phyloP scores from a whole-genome alignment of 768 basidiomycete genomes.

The Mycena belliarum region DNA sequence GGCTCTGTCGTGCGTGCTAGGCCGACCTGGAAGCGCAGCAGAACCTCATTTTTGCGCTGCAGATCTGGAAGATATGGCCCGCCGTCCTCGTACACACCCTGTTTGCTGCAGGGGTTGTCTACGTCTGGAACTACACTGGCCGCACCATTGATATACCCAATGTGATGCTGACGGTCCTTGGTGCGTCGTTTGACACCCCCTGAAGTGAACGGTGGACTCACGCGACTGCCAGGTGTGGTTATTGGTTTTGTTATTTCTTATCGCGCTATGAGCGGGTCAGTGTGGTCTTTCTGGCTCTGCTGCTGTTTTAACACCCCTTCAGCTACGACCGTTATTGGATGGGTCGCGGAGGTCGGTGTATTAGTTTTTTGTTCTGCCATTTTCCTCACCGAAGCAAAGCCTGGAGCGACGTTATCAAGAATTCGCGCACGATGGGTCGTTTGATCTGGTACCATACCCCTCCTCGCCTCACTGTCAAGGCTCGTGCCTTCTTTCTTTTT shows the following conservation, averaged over 20 bases:
- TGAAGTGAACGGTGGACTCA: background rate
- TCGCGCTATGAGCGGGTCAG: conserved; percentile 60
- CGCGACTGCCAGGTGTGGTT: conserved; percentile 40
- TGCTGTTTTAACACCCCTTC: background rate
- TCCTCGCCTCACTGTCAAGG: conserved; percentile 43
- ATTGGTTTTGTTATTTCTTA: conserved; percentile 70
- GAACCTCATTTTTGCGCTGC: background rate
- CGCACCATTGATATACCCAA: conserved; percentile 49
- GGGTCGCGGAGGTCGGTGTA: conserved; percentile 38
- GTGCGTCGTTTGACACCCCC: conserved; percentile 31
- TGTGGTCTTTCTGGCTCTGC: background rate
- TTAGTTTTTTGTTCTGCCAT: no score
- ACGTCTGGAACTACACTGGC: conserved; percentile 21
- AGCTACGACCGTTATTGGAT: conserved; percentile 69
- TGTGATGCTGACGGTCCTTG: conserved; percentile 62
- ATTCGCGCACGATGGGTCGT: conserved; percentile 48
- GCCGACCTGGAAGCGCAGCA: background rate
- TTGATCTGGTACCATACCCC: conserved; percentile 67
- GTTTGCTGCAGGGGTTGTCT: conserved; percentile 45
- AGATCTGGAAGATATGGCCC: conserved; percentile 69
- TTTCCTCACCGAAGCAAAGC: no score
- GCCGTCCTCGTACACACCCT: conserved; percentile 62
- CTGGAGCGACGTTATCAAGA: conserved; percentile 60
- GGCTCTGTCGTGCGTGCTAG: conserved; percentile 41
- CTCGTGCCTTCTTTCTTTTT: no score